These are phyloP conservation scores for Tolypocladium inflatum DNA, from an alignment of 2,329 filamentous ascomycete species.

Conservation along the genomic window DNA sequence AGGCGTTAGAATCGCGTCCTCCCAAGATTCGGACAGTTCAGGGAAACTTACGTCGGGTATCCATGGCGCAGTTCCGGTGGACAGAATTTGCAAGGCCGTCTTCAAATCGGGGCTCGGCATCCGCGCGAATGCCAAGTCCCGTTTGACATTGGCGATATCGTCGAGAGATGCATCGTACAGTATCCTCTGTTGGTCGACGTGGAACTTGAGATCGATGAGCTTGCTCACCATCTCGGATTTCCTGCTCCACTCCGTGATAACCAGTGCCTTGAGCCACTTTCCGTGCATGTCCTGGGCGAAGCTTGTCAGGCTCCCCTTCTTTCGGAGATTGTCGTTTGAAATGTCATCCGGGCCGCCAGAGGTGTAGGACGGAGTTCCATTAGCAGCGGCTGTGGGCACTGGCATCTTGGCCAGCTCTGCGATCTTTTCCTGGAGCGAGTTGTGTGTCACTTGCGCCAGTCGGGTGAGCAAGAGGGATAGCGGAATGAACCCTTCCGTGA, in stretches of 20 bases:
- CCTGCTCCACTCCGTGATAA: conserved; percentile 84
- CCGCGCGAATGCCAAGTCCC: conserved; percentile 60
- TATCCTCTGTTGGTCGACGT: conserved; percentile 55
- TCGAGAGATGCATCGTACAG: conserved; percentile 52
- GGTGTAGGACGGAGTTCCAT: conserved; percentile 34
- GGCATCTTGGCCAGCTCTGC: conserved; percentile 61
- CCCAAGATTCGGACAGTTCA: background rate
- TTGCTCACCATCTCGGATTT: conserved; percentile 71
- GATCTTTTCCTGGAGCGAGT: conserved; percentile 63
- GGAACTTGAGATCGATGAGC: conserved; percentile 76
- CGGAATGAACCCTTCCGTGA: conserved; percentile 67
- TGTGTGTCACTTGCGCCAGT: conserved; percentile 75
- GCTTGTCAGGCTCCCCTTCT: conserved; percentile 66
- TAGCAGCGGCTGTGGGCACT: conserved; percentile 37
- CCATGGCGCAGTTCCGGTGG: conserved; percentile 66
- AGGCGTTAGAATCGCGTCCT: conserved; percentile 19
- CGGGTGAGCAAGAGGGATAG: conserved; percentile 67
- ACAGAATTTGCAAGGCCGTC: conserved; percentile 77
- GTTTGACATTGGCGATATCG: conserved; percentile 62
- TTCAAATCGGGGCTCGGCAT: conserved; percentile 84
- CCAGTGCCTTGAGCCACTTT: conserved; percentile 86
- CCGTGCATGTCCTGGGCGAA: conserved; percentile 73
- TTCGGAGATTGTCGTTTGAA: conserved; percentile 57
- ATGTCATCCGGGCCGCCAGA: conserved; percentile 39
- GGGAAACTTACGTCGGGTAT: conserved; percentile 62